These are phyloP conservation scores for Termitomyces titanicus DNA, from an alignment of 768 basidiomycete genomes.

Conservation along the genomic window DNA sequence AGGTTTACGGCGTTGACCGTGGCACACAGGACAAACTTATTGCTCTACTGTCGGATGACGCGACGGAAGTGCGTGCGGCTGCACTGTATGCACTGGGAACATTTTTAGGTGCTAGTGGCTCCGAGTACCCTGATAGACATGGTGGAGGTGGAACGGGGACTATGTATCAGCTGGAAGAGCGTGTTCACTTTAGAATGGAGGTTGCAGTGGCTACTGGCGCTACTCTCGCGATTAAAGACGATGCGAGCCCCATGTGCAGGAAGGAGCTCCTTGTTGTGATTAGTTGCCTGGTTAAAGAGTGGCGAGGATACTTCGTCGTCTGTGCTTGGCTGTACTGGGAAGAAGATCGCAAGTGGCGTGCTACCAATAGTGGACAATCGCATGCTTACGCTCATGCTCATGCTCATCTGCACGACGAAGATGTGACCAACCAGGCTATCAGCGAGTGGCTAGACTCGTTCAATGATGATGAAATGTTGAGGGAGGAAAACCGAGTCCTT, in stretches of 20 bases:
- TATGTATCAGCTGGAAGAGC: conserved; percentile 71
- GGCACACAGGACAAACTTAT: conserved; percentile 84
- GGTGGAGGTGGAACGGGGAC: conserved; percentile 88
- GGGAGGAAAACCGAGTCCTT: conserved; percentile 78
- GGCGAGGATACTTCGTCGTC: conserved; percentile 93
- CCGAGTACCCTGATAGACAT: conserved; percentile 56
- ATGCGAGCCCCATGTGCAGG: conserved; percentile 94
- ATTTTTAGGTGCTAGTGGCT: conserved; percentile 87
- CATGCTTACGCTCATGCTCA: too few species aligned
- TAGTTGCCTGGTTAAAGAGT: conserved; percentile 92
- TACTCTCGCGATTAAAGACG: conserved; percentile 84
- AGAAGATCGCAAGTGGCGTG: conserved; percentile 71
- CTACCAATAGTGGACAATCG: conserved; percentile 30
- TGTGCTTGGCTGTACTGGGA: conserved; percentile 98
- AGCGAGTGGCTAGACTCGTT: conserved; percentile 76
- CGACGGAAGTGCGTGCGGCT: conserved; percentile 90
- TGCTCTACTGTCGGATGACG: conserved; percentile 75
- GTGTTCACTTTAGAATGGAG: conserved; percentile 84
- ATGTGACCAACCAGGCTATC: conserved; percentile 68
- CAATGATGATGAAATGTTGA: conserved; percentile 56
- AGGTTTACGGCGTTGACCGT: conserved; percentile 73
- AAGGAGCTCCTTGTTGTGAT: conserved; percentile 92
- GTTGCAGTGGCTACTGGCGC: conserved; percentile 89
- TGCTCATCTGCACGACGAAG: conserved; percentile 52
- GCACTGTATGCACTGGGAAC: conserved; percentile 90